Evolutionary conservation across 2,329 filamentous ascomycete genomes (phyloP).

Genomic region (Pseudonectria buxi): DNA sequence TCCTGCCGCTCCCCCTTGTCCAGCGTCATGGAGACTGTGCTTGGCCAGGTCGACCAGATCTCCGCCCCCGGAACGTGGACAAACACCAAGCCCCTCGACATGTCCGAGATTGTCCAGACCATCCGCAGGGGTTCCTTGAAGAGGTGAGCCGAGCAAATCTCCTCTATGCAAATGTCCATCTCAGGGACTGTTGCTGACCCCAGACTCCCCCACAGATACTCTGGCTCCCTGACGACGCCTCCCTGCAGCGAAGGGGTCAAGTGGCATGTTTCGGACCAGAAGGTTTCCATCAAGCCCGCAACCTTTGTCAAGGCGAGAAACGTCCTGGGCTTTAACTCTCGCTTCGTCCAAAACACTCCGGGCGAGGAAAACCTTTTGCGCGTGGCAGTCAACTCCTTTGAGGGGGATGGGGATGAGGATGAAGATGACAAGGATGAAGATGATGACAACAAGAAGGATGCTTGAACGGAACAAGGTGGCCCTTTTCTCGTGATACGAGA

Average conservation of each 20-base stretch:
- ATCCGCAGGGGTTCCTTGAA: constrained; percentile 25
- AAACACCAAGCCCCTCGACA: constrained; percentile 33
- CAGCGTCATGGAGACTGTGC: constrained; percentile 30
- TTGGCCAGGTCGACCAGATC: constrained; percentile 31
- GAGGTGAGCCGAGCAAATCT: constrained; percentile 14
- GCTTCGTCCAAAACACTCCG: constrained; percentile 45
- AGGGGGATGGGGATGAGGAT: too few species aligned
- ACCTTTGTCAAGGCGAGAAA: constrained; percentile 46
- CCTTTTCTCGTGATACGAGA: too few species aligned
- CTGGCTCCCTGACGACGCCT: constrained; percentile 55
- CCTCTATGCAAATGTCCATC: not conserved
- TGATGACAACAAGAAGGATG: too few species aligned
- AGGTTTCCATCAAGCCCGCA: constrained; percentile 39
- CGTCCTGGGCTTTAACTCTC: constrained; percentile 49
- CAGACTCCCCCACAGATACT: constrained; percentile 34
- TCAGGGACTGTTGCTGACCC: constrained; percentile 5
- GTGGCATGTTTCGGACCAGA: constrained; percentile 45
- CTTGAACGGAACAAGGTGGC: too few species aligned
- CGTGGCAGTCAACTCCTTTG: too few species aligned
- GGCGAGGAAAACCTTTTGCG: constrained; percentile 29
- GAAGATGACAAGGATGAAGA: too few species aligned
- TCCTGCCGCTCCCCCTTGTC: constrained; percentile 3
- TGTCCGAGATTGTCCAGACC: constrained; percentile 31
- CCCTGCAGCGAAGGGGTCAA: constrained; percentile 52
- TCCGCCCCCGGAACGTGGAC: constrained; percentile 32